Percentiles rank a stretch among this genome's conserved stretches.
These are phyloP conservation scores for Paulownia fortunei DNA, from an alignment of 257 asterid genomes.

Conservation along the genomic window DNA sequence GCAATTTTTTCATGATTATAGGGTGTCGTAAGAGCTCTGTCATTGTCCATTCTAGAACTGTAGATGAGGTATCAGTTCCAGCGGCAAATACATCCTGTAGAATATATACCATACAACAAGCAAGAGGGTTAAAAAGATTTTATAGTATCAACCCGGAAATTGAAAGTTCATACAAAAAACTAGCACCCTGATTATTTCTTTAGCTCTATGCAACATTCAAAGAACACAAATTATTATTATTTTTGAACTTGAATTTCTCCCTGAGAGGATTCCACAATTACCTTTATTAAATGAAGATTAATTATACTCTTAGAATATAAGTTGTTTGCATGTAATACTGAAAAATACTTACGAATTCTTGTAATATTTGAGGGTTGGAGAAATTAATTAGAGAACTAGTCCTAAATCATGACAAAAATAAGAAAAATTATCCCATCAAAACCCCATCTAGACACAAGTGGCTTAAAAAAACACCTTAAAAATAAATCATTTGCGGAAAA, in stretches of 20 bases:
- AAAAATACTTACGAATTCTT: no score
- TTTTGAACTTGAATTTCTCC: neutral
- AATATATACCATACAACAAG: neutral
- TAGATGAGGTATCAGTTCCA: constrained; percentile 57
- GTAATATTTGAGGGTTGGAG: no score
- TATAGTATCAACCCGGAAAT: neutral
- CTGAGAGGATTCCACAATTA: no score
- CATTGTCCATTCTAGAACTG: constrained; percentile 57
- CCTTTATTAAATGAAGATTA: no score
- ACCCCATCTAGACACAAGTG: no score
- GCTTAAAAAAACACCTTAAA: neutral
- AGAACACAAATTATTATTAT: neutral
- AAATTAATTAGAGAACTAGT: no score
- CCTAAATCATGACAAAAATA: no score
- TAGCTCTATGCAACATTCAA: neutral
- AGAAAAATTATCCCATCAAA: no score
- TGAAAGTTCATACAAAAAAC: neutral
- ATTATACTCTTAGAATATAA: no score
- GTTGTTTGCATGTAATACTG: neutral
- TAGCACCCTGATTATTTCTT: neutral
- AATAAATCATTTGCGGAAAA: no score
- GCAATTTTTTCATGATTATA: constrained; percentile 25
- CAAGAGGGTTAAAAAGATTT: neutral
- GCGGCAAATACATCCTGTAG: constrained; percentile 48
- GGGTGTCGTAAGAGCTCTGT: constrained; percentile 53